Evolutionary conservation across 345 rosid species (phyloP).

Genomic region (Heritiera littoralis): DNA sequence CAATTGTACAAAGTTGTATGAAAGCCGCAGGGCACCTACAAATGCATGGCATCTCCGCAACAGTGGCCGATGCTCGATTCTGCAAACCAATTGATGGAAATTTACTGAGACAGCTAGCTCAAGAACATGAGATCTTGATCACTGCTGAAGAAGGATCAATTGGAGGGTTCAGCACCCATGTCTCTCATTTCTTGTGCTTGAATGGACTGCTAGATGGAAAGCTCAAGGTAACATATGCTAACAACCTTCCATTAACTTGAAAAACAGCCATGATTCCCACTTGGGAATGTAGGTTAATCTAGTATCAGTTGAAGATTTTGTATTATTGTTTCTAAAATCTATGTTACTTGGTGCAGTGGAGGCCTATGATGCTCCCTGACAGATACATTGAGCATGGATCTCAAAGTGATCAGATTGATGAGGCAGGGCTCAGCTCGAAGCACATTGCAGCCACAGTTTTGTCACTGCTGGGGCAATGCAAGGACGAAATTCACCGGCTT

Average conservation of each 20-base stretch:
- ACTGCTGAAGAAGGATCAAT: slow-evolving; percentile 57
- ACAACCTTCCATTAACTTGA: neutral
- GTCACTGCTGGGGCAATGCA: slow-evolving; percentile 25
- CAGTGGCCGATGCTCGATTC: slow-evolving; percentile 57
- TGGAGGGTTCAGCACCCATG: slow-evolving; percentile 57
- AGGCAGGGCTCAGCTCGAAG: slow-evolving; percentile 42
- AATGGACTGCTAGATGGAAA: slow-evolving; percentile 50
- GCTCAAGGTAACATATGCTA: slow-evolving; percentile 33
- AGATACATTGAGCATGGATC: slow-evolving; percentile 57
- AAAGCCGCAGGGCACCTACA: slow-evolving; percentile 40
- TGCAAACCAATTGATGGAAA: slow-evolving; percentile 50
- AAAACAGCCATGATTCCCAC: neutral
- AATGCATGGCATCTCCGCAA: slow-evolving; percentile 29
- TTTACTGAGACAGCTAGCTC: slow-evolving; percentile 32
- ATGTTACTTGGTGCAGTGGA: slow-evolving; percentile 39
- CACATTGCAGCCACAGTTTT: slow-evolving; percentile 47
- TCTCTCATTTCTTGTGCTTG: slow-evolving; percentile 44
- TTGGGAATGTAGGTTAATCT: neutral
- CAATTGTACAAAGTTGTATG: slow-evolving; percentile 44
- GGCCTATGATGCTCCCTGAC: slow-evolving; percentile 54
- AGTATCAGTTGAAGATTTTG: neutral
- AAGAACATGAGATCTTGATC: slow-evolving; percentile 45
- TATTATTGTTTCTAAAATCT: neutral
- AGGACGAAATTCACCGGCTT: slow-evolving; percentile 19
- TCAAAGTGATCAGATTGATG: slow-evolving; percentile 43